Percentiles rank a stretch among this genome's conserved stretches.
Conservation (phyloP, 2,329 filamentous ascomycete species). For the Graphilbum sp. region DNA sequence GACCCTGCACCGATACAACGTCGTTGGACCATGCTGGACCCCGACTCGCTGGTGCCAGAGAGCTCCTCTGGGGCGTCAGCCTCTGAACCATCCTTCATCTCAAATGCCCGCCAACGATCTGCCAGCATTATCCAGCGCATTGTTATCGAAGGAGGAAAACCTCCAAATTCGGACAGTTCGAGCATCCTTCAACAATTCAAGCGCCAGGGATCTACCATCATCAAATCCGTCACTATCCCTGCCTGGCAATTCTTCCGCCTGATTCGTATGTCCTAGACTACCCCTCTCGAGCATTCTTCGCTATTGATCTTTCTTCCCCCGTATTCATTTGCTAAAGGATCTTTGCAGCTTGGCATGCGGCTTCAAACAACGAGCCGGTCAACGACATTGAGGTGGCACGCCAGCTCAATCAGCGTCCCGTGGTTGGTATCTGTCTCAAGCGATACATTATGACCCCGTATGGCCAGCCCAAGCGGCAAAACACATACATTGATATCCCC, state of each 20-base stretch:
- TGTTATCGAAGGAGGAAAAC: conserved; percentile 32
- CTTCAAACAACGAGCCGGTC: conserved; percentile 31
- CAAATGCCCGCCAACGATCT: conserved; percentile 27
- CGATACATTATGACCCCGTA: conserved; percentile 62
- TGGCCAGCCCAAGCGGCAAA: conserved; percentile 53
- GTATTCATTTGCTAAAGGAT: too few species aligned
- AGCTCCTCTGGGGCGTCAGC: conserved; percentile 9
- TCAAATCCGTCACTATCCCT: conserved; percentile 82
- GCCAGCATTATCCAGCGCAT: conserved; percentile 46
- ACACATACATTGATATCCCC: conserved; percentile 84
- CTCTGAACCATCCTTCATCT: conserved; percentile 15
- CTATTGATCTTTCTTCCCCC: too few species aligned
- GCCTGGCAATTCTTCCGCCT: conserved; percentile 96
- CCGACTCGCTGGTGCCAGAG: conserved; percentile 1
- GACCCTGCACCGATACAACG: conserved; percentile 15
- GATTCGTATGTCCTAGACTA: conserved; percentile 47
- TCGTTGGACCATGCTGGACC: conserved; percentile 17
- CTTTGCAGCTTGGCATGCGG: conserved; percentile 87
- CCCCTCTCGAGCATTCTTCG: neutral
- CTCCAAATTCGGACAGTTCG: conserved; percentile 23
- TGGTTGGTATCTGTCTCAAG: conserved; percentile 86
- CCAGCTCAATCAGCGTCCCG: conserved; percentile 72
- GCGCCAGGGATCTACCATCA: conserved; percentile 31
- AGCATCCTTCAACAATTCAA: conserved; percentile 26
- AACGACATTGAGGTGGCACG: conserved; percentile 71